Base-by-base conservation (phyloP, 495 filamentous ascomycete genomes). In the Aspergillus nidulans region DNA sequence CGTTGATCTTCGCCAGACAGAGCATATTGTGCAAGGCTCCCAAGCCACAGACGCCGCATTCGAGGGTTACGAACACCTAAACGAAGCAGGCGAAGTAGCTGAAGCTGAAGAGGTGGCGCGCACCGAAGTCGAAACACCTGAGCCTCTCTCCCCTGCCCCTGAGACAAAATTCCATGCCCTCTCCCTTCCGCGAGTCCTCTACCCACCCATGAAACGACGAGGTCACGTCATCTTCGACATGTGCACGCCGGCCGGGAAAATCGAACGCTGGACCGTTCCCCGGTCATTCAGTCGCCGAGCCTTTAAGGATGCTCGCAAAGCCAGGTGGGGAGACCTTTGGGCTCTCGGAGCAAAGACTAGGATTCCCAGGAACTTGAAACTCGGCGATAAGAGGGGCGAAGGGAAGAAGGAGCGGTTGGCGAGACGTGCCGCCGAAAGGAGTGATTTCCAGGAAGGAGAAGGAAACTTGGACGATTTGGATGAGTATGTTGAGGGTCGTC, bases 261-360 rank as follows among this genome's bases (percentile, higher is more conserved):
- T 97, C n/a, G 94, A 98, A 71, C 89, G 94, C 39, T 98, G 94
- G 94, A 89, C 85, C 0, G 85, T 98, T 0, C 89, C 94, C 1
- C 84, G 82, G 52, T 90, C 85, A 36, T 95, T 84, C 69, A 85
- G 86, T 57, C 85, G 81, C 53, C 80, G 85, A 58, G 90, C 90
- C 3, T 97, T 89, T 73, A 86, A 85, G 41, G 95, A 98, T 64
- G 95, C 95, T 24, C 84, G 92, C 53, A 98, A 98, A 68, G 80
- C 86, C 0, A 69, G 68, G 34, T 97, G 94, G 94, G 94, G 95
- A 40, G 94, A 98, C 68, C 73, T 97, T 18, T 98, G 94, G 94
- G 91, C 91, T 6, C 76, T 98, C 3, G 95, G 92, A 0, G 92
- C 91, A 6, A 98, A 97, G 80, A 95, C 90, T 0, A 78, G 89